Evolutionary conservation across 305 asterid genomes (phyloP), one percentile per base, ranked within the genome.

Genomic region (Solanum hybrid): DNA sequence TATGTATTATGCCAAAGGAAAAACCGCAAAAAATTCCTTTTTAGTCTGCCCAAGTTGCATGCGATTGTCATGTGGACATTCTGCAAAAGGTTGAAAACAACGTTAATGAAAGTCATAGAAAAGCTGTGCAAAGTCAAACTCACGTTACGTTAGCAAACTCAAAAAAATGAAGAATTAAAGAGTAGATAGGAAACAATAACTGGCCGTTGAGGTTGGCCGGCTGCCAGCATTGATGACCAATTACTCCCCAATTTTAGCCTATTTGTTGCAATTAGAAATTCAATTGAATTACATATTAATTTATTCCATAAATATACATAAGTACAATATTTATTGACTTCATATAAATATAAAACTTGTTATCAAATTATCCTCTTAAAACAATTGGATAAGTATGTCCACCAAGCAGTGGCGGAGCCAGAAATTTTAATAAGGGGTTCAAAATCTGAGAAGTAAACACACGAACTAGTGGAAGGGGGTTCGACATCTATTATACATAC

Each of bases 41-140:
- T 46, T 46, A 46, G 60, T 46, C 20, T 46, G 60, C 22, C 66
- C n/a, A 79, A 79, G 32, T 79, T 36, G 85, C 60, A n/a, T 79
- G 22, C 6, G 6, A 56, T 79, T n/a, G n/a, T 12, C 86, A 81
- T 0, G 86, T 26, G 87, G 10, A 29, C 3, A 51, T 17, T 84
- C 6, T 42, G 3, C 3, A 46, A 46, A 46, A 46, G 20, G 29
- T 42, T 26, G 8, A 40, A 38, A 80, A 38, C 69, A 80, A 26
- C 66, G 87, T 42, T 27, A 56, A 89, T 76, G 72, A 16, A 86
- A 91, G 90, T 92, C 93, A 93, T 89, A 93, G 87, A 29, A 87
- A 71, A 6, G 34, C 32, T 38, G 87, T 84, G 87, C 1, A 84
- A 81, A 51, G 12, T 51, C 73, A 51, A 84, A 84, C 6, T 46